A percentile compares a stretch with the other conserved stretches of the same genome.
phyloP scores from a whole-genome alignment of 768 basidiomycete genomes.

The Phlegmacium glaucopus region DNA sequence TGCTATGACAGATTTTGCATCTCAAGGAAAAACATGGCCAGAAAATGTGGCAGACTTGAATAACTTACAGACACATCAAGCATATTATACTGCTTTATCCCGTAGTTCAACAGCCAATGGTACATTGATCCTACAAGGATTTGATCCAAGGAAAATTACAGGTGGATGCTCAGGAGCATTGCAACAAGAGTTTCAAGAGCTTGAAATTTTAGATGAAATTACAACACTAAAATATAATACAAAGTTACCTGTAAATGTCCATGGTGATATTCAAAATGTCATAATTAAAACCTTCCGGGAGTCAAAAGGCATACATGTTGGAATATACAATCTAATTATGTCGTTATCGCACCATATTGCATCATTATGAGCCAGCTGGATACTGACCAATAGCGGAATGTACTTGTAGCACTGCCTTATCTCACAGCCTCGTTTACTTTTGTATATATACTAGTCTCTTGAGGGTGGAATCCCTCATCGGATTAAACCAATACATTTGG shows the following conservation, averaged over 20 bases:
- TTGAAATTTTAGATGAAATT: too few relatives aligned
- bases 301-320: constrained; percentile 5
- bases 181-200: too few relatives aligned
- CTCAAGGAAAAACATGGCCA: constrained; percentile 27
- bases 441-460: too few relatives aligned
- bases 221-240: constrained; percentile 10
- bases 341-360: too few relatives aligned
- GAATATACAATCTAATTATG: too few relatives aligned
- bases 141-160: constrained; percentile 19
- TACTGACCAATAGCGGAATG: too few relatives aligned
- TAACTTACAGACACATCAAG: constrained; percentile 16
- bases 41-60: constrained; percentile 28
- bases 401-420: too few relatives aligned
- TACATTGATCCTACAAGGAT: constrained; percentile 27
- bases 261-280: constrained; percentile 26
- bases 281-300: constrained; percentile 29
- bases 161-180: background rate
- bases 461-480: too few relatives aligned
- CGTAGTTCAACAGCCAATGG: constrained; percentile 21
- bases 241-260: constrained; percentile 28
- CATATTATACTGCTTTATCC: constrained; percentile 29
- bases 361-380: too few relatives aligned
- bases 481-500: too few relatives aligned
- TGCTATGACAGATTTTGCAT: constrained; percentile 32
- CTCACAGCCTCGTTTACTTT: too few relatives aligned